Conservation (phyloP, 2,329 filamentous ascomycete species). For the Capronia americana region DNA sequence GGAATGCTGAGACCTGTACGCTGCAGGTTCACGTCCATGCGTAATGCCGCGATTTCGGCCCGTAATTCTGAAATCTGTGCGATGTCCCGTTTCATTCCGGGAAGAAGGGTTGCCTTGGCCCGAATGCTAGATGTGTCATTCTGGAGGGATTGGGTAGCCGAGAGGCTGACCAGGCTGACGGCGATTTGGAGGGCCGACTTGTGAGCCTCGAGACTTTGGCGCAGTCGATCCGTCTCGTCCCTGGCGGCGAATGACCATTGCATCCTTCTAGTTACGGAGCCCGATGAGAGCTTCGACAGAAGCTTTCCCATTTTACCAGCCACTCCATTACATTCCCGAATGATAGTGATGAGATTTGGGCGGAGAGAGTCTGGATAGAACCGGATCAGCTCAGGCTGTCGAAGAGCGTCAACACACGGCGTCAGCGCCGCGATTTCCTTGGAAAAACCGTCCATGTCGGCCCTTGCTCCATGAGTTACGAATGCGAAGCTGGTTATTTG, state of each 20-base stretch:
- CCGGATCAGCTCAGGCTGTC: neutral
- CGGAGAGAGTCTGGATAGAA: constrained; percentile 4
- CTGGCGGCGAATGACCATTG: neutral
- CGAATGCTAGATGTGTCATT: neutral
- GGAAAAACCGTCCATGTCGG: constrained; percentile 1
- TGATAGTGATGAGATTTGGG: constrained; percentile 3
- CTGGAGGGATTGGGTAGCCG: neutral
- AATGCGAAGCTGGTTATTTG: constrained; percentile 6
- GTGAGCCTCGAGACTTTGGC: neutral
- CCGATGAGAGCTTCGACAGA: neutral
- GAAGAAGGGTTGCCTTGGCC: neutral
- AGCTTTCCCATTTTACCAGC: neutral
- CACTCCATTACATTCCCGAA: constrained; percentile 8
- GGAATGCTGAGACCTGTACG: neutral
- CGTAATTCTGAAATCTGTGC: neutral
- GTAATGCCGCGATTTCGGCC: neutral
- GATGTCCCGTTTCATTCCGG: neutral
- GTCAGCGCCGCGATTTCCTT: constrained; percentile 2
- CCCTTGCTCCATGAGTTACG: neutral
- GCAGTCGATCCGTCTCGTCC: neutral
- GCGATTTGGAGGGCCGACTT: constrained; percentile 1
- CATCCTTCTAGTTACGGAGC: neutral
- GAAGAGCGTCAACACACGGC: neutral
- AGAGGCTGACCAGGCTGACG: constrained; percentile 1
- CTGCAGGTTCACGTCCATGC: neutral